Evolutionary conservation across 306 rosid species (phyloP).

Genomic region (Cucumis cinereus): DNA sequence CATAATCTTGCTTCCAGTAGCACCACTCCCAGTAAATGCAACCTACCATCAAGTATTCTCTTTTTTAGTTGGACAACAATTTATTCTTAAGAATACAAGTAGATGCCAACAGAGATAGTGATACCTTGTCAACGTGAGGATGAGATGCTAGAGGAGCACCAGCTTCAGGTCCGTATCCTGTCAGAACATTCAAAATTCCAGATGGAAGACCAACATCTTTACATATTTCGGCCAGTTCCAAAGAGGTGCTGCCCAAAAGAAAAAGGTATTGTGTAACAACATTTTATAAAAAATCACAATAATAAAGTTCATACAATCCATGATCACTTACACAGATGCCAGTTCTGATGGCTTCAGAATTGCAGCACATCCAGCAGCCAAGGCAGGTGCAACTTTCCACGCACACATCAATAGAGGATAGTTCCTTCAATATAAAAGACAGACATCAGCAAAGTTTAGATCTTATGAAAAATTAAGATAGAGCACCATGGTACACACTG

Average conservation of each 20-base stretch:
- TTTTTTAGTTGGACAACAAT: neutral
- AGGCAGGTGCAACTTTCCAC: constrained; percentile 98
- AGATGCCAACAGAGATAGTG: neutral
- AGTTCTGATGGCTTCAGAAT: constrained; percentile 90
- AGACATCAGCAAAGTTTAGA: neutral
- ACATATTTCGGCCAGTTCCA: constrained; percentile 74
- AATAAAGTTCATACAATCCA: constrained; percentile 10
- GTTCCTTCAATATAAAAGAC: constrained; percentile 45
- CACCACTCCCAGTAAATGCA: constrained; percentile 92
- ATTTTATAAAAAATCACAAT: neutral
- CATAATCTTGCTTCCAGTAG: constrained; percentile 90
- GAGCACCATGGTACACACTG: neutral
- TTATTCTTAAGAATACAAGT: neutral
- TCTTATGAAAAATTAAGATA: neutral
- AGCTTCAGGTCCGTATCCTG: constrained; percentile 91
- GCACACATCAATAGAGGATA: constrained; percentile 84
- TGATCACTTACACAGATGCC: constrained; percentile 70
- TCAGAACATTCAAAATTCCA: constrained; percentile 68
- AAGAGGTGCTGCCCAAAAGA: constrained; percentile 51
- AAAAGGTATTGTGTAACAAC: neutral
- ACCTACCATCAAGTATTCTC: constrained; percentile 33
- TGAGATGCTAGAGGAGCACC: constrained; percentile 94
- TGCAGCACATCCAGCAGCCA: constrained; percentile 99
- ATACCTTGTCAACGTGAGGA: constrained; percentile 90
- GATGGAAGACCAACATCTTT: constrained; percentile 77